Percentiles rank a stretch among this genome's conserved stretches.
phyloP scores from a whole-genome alignment of 176 grass and related monocot genomes.

The Bolboschoenus planiculmis region DNA sequence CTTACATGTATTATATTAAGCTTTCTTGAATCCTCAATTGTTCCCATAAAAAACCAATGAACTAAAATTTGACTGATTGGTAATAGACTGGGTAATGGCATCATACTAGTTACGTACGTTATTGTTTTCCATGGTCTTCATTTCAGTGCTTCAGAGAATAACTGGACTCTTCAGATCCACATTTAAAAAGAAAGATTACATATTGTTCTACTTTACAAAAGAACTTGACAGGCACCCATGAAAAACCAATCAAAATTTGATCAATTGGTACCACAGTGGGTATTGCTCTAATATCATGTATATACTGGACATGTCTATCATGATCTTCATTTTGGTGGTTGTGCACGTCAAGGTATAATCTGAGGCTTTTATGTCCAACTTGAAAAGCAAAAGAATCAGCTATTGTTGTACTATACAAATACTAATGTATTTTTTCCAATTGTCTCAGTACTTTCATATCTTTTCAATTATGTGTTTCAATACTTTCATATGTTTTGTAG shows the following conservation, averaged over 20 bases:
- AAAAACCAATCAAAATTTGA: background rate
- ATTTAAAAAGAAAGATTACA: background rate
- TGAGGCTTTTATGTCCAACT: background rate
- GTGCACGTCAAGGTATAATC: background rate
- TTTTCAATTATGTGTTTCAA: background rate
- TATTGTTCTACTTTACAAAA: background rate
- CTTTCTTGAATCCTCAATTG: background rate
- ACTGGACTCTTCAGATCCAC: background rate
- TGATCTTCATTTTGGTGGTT: background rate
- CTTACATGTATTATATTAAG: background rate
- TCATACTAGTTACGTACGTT: background rate
- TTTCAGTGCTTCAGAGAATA: background rate
- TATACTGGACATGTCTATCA: background rate
- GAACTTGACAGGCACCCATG: background rate
- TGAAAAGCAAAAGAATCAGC: background rate
- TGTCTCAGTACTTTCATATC: background rate
- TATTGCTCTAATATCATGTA: background rate
- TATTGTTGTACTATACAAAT: background rate
- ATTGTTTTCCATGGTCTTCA: background rate
- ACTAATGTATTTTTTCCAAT: background rate
- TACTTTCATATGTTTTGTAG: slow-evolving; percentile 39
- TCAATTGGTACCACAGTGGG: background rate
- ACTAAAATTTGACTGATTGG: background rate
- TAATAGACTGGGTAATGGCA: background rate
- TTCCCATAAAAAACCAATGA: background rate